A percentile compares a stretch with the other conserved stretches of the same genome.
These are phyloP conservation scores for Vigna radiata DNA, from an alignment of 306 rosid species.

Conservation along the genomic window DNA sequence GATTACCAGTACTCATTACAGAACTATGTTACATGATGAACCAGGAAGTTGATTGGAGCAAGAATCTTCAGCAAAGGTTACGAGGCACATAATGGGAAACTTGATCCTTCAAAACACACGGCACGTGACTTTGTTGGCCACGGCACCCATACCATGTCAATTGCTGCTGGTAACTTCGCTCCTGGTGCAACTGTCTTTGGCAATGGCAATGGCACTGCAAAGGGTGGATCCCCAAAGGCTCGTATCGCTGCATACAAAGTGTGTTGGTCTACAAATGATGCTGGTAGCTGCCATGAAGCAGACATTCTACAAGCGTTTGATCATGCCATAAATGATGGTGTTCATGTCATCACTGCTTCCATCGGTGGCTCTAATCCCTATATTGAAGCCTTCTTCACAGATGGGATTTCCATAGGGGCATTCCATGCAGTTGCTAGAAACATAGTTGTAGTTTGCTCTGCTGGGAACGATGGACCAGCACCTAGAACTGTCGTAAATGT, in stretches of 20 bases:
- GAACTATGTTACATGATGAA: background rate
- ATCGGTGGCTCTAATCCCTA: conserved; percentile 44
- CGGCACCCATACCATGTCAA: conserved; percentile 78
- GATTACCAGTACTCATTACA: background rate
- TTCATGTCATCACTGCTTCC: conserved; percentile 65
- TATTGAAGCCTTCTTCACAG: conserved; percentile 37
- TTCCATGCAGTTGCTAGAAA: conserved; percentile 62
- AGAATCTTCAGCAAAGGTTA: conserved; percentile 59
- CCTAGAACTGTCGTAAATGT: conserved; percentile 50
- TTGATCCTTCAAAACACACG: conserved; percentile 20
- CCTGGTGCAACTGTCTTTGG: conserved; percentile 53
- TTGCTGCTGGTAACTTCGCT: conserved; percentile 69
- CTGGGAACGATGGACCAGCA: conserved; percentile 55
- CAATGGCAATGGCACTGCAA: conserved; percentile 76
- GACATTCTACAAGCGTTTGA: conserved; percentile 72
- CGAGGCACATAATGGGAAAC: conserved; percentile 19
- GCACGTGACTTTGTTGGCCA: conserved; percentile 71
- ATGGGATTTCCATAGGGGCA: conserved; percentile 58
- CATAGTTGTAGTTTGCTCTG: conserved; percentile 44
- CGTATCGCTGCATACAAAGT: conserved; percentile 75
- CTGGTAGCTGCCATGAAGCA: conserved; percentile 59
- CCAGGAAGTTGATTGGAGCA: conserved; percentile 79
- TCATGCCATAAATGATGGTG: conserved; percentile 70
- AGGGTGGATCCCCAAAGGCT: conserved; percentile 82
- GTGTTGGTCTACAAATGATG: conserved; percentile 55